Percentiles rank a stretch among this genome's conserved stretches.
phyloP scores from a whole-genome alignment of 495 filamentous ascomycete species.

The Penicillium pulvis region DNA sequence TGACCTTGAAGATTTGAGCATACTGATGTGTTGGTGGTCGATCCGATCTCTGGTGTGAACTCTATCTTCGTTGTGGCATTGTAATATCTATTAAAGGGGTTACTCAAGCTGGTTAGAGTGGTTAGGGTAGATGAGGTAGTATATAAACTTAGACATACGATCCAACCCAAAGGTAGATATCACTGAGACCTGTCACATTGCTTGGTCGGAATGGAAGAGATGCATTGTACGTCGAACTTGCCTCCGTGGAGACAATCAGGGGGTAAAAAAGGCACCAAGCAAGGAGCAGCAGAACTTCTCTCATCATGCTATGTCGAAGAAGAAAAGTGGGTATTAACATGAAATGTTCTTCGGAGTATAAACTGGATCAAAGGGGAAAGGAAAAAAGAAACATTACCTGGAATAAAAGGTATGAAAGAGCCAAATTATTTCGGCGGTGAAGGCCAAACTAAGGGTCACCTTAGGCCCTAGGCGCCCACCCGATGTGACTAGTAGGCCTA shows the following conservation, averaged over 20 bases:
- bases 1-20: conserved; percentile 4
- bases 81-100: conserved; percentile 17
- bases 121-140: background rate
- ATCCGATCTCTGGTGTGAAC: conserved; percentile 12
- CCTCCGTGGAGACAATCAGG: background rate
- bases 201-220: conserved; percentile 13
- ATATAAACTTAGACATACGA: conserved; percentile 15
- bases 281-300: no score
- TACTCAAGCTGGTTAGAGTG: background rate
- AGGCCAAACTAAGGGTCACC: no score
- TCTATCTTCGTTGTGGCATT: conserved; percentile 19
- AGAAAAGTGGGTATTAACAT: no score
- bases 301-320: no score
- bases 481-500: no score
- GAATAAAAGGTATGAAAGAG: no score
- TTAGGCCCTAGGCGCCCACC: no score
- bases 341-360: no score
- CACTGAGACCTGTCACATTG: conserved; percentile 17
- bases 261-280: no score
- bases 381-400: no score
- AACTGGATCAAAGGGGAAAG: no score
- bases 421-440: no score
- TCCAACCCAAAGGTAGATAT: conserved; percentile 24
- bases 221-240: conserved; percentile 1
- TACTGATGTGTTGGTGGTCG: background rate